Base-by-base conservation (phyloP, 306 rosid genomes). In the Pyrus communis region DNA sequence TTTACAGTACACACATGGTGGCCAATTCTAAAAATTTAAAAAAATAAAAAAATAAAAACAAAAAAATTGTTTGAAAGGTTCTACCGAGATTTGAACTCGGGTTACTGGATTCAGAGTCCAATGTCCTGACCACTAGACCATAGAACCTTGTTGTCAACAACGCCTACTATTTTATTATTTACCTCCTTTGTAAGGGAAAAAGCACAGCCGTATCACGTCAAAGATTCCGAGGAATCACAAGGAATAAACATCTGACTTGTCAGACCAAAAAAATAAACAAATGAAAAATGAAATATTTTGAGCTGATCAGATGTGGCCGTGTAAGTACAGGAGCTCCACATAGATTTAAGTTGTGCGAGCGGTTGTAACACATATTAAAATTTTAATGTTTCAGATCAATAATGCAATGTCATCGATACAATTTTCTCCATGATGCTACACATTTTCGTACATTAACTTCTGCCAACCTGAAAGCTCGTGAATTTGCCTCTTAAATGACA, bases 111-210 rank as follows among this genome's bases (percentile, higher is more conserved):
- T 66, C 79, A 66, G 55, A 67, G 79, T 67, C 74, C 79, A 67
- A 67, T 76, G 79, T 67, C 74, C 79, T 76, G 14, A 76, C 79
- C 79, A 35, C 74, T 35, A 76, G 79, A 76, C 58, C 74, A 76
- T 17, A 21, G 58, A 76, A 38, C 67, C 79, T 17, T 0, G 0
- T 2, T 22, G 19, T n/a, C 4, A 7, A 0, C 1, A 25, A 2
- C 0, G 38, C 4, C 30, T 6, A 4, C 3, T n/a, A 22, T 14
- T 2, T 22, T 11, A 1, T 0, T 22, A 22, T 11, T n/a, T 58
- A 11, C 0, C 7, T 2, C 9, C 17, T 51, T 22, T 14, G 3
- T 23, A 57, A n/a, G 3, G 11, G 14, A 11, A 3, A 0, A 49
- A 14, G 19, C 0, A 49, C 19, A 46, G 18, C 3, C 7, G 2